Base-by-base conservation (phyloP, 2,329 filamentous ascomycete genomes). In the Aureobasidium sp. region DNA sequence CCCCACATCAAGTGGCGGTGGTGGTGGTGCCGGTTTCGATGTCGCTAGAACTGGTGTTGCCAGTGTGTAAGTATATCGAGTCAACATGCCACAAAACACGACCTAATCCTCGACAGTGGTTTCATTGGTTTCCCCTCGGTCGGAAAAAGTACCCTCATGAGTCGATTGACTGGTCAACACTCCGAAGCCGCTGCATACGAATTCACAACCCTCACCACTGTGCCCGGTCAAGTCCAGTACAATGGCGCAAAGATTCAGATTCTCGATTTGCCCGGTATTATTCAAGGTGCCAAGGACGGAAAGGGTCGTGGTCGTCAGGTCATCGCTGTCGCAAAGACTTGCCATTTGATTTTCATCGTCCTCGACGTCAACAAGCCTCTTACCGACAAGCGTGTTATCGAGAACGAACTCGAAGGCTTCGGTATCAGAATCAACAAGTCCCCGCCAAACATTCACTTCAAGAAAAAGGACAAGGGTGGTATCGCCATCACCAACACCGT, bases 121-220 rank as follows among this genome's bases (percentile, higher is more conserved):
- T 97, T 97, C 78, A 97, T 97, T 72, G 94, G 94, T 36, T 99
- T 99, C 72, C 94, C 94, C 1, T 99, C 94, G 1, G 94, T 99
- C 65, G 94, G 94, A 64, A 99, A 99, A 79, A 96, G 91, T 83
- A 99, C 94, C 57, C 81, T 99, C 70, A 97, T 99, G 92, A 96
- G 87, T 73, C 86, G 81, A 71, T 78, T 99, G 73, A 99, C 94
- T 47, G 94, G 94, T 58, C 93, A 97, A 77, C 93, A 99, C 74
- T 97, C 93, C 2, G 94, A 99, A 81, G 93, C 86, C 61, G 94
- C 94, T n/a, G 94, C 93, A 58, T 99, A 99, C 77, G 94, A 99
- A 75, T 99, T 99, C 80, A 99, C 94, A 67, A 99, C 94, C 60
- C 82, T 99, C 74, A 99, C 94, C 37, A 97, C 93, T 49, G 94